Evolutionary conservation across 257 asterid species (phyloP).

Genomic region (Oldenlandia corymbosa): DNA sequence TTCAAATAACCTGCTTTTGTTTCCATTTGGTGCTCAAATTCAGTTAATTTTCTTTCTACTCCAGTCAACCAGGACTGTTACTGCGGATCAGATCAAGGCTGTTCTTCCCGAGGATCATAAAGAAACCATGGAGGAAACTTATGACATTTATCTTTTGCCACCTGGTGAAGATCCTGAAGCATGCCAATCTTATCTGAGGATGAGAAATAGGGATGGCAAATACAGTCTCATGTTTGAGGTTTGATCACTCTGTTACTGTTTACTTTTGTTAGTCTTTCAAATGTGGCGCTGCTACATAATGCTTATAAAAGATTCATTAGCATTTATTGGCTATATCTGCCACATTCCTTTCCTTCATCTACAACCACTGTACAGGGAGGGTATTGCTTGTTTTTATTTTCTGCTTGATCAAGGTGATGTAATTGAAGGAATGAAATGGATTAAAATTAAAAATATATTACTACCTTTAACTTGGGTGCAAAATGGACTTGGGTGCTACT

Average conservation of each 20-base stretch:
- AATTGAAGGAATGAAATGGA: not conserved
- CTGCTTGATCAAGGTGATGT: too few relatives aligned
- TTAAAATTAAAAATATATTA: too few relatives aligned
- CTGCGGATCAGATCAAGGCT: slow-evolving; percentile 71
- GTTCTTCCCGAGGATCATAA: slow-evolving; percentile 50
- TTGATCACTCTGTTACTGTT: slow-evolving; percentile 21
- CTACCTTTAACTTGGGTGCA: too few relatives aligned
- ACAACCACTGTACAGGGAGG: not conserved
- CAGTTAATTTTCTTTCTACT: slow-evolving; percentile 14
- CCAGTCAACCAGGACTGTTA: slow-evolving; percentile 70
- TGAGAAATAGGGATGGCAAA: slow-evolving; percentile 96
- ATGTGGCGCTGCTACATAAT: not conserved
- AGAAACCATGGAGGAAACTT: slow-evolving; percentile 85
- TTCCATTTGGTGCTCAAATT: slow-evolving; percentile 7
- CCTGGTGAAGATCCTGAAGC: slow-evolving; percentile 99
- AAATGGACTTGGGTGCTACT: not conserved
- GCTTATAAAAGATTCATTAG: not conserved
- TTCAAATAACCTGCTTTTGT: slow-evolving; percentile 16
- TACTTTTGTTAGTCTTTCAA: too few relatives aligned
- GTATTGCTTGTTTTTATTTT: too few relatives aligned
- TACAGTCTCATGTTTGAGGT: slow-evolving; percentile 99
- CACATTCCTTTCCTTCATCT: not conserved
- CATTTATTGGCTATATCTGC: not conserved
- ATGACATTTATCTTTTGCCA: slow-evolving; percentile 95
- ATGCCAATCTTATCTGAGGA: slow-evolving; percentile 96